A percentile compares a stretch with the other conserved stretches of the same genome.
Evolutionary conservation across 148 eudicot genomes (phyloP).

Genomic region (Camellia lanceoleosa): DNA sequence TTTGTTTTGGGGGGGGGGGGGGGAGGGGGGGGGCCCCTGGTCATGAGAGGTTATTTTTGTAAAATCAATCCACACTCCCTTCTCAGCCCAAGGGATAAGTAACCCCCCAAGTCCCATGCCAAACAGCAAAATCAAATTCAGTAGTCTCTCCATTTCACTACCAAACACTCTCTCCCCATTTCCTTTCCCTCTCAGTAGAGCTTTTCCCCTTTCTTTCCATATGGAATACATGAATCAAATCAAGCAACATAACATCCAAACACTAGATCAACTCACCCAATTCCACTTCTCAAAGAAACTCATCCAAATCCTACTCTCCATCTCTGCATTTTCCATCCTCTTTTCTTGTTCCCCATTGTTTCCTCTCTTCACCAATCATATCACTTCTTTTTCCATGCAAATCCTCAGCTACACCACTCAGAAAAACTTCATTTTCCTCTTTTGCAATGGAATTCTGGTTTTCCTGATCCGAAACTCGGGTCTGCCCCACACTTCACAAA

Average conservation of each 20-base stretch:
- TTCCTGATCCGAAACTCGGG: conserved; percentile 42
- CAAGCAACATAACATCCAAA: neutral
- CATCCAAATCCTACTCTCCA: conserved; percentile 24
- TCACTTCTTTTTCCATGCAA: conserved; percentile 16
- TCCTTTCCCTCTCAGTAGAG: neutral
- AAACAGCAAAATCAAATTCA: neutral
- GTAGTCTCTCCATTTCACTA: neutral
- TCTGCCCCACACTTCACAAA: conserved; percentile 1
- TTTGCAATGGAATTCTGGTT: conserved; percentile 61
- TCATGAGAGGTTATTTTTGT: conserved; percentile 1
- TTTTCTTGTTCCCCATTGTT: conserved; percentile 25
- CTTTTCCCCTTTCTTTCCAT: neutral
- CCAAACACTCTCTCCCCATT: neutral
- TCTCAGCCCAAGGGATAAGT: conserved; percentile 13
- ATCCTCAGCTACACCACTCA: conserved; percentile 35
- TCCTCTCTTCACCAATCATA: conserved; percentile 12
- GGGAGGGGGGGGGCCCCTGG: too few relatives aligned
- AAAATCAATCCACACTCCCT: neutral
- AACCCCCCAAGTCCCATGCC: neutral
- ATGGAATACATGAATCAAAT: conserved; percentile 14
- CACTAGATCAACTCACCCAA: neutral
- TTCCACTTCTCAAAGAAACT: conserved; percentile 20
- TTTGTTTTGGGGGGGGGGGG: too few relatives aligned
- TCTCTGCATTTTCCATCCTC: conserved; percentile 31
- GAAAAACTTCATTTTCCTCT: conserved; percentile 58